Evolutionary conservation across 371 early-diverging fungal genomes (phyloP), one percentile per base, ranked within the genome.

Genomic region (Rhizopus delemar): DNA sequence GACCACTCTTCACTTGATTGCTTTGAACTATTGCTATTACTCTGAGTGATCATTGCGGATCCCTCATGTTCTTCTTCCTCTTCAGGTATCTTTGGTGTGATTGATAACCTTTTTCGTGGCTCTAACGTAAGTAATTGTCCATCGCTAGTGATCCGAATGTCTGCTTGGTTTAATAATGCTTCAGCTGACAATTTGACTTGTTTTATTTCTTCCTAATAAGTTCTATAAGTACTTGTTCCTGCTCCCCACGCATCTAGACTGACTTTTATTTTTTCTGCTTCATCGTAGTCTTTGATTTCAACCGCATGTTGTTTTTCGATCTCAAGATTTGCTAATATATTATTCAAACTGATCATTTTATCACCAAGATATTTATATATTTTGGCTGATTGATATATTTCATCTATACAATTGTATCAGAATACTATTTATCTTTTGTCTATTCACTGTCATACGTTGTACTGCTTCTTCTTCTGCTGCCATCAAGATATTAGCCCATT

Each of bases 241-340:
- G 48, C 41, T 9, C n/a, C 6, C 22, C 2, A 12, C 8, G 22
- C 16, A 32, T 16, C 22, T 22, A 22, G 36, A 39, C 54, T 29
- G 69, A 83, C 88, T 78, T 91, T 90, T 22, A 85, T 70, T 41
- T 84, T 82, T 54, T 87, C 89, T 1, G 92, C 92, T 61, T 81
- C 73, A 51, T 90, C 91, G 63, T 86, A 92, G 31, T 92, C 90
- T 59, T 91, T 90, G 15, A 68, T 69, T 41, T 84, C 77, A 3
- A 87, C 85, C 4, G 90, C 88, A 32, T 80, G 71, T 16, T 76
- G 71, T 58, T 90, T 90, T 33, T 77, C 66, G 45, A 74, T 62
- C 46, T 85, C 82, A 15, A 89, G 56, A 39, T 75, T 75, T 8
- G 80, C 68, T 35, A 90, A 69, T 50, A 89, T 86, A 13, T 82